Evolutionary conservation across 1,139 yeast genomes (phyloP).

Genomic region (Sugiyamaella novakii): DNA sequence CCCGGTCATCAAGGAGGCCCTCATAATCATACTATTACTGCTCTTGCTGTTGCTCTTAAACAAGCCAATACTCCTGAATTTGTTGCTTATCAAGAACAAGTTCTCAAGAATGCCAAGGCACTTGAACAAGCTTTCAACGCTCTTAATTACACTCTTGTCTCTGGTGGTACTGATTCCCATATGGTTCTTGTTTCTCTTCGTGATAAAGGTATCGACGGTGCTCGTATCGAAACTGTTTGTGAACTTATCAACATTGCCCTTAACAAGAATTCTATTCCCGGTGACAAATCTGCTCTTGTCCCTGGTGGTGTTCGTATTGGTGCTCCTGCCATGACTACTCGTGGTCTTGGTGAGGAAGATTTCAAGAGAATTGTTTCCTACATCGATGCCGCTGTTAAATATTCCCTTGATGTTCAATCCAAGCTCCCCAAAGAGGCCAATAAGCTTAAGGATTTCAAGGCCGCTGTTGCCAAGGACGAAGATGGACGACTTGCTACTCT

Average conservation of each 20-base stretch:
- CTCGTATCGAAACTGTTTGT: constrained; percentile 88
- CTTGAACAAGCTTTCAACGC: constrained; percentile 70
- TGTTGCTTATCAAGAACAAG: constrained; percentile 79
- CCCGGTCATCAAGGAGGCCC: constrained; percentile 99
- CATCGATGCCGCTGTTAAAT: constrained; percentile 77
- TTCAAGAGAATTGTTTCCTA: constrained; percentile 76
- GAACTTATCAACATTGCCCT: constrained; percentile 92
- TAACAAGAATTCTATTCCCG: constrained; percentile 94
- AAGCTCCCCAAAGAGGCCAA: constrained; percentile 80
- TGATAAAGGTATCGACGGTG: constrained; percentile 88
- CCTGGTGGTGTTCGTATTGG: constrained; percentile 97
- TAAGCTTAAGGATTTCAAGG: constrained; percentile 93
- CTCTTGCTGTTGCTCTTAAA: constrained; percentile 89
- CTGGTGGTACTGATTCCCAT: constrained; percentile 94
- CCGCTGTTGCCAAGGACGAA: constrained; percentile 67
- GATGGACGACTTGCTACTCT: constrained; percentile 64
- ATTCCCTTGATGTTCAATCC: constrained; percentile 74
- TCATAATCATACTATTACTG: constrained; percentile 95
- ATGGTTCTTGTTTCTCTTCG: constrained; percentile 83
- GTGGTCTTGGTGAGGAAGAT: constrained; percentile 83
- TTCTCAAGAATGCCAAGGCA: constrained; percentile 74
- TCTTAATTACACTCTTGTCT: constrained; percentile 77
- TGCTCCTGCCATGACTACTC: constrained; percentile 97
- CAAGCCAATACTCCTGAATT: constrained; percentile 88
- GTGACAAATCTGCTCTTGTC: constrained; percentile 90